Conservation (phyloP, 352 stramenopile genomes). For the Phytophthora multivora region DNA sequence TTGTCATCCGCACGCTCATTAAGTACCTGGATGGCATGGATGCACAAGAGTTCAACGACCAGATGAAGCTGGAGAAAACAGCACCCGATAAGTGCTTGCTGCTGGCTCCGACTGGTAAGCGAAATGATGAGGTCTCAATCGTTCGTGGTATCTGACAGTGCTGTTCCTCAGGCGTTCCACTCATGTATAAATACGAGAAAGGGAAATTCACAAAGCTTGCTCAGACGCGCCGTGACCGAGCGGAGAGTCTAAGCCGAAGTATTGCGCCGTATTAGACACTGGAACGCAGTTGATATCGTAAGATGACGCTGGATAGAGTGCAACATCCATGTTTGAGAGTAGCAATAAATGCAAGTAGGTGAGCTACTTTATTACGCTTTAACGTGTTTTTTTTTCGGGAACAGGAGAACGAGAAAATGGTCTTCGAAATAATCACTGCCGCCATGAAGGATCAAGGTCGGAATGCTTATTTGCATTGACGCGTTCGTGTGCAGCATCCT, state of each 20-base stretch:
- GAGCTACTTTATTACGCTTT: slow-evolving; percentile 1
- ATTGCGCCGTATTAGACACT: slow-evolving; percentile 66
- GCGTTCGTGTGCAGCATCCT: slow-evolving; percentile 15
- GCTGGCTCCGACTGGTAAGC: slow-evolving; percentile 70
- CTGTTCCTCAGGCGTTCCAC: slow-evolving; percentile 56
- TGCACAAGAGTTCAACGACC: slow-evolving; percentile 71
- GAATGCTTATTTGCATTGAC: slow-evolving; percentile 36
- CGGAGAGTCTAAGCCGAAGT: slow-evolving; percentile 75
- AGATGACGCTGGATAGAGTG: slow-evolving; percentile 16
- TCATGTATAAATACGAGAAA: slow-evolving; percentile 86
- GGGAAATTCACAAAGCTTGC: slow-evolving; percentile 74
- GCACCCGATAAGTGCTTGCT: slow-evolving; percentile 75
- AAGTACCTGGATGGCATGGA: slow-evolving; percentile 85
- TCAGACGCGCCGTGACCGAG: slow-evolving; percentile 71
- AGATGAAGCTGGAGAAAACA: slow-evolving; percentile 87
- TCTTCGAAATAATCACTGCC: slow-evolving; percentile 19
- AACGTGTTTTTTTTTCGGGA: slow-evolving; percentile 5
- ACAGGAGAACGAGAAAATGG: slow-evolving; percentile 2
- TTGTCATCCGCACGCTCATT: slow-evolving; percentile 87
- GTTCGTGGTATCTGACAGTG: slow-evolving; percentile 6
- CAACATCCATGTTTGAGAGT: slow-evolving; percentile 6
- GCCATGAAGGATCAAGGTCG: slow-evolving; percentile 23
- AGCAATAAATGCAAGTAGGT: not conserved
- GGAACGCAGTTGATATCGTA: slow-evolving; percentile 1
- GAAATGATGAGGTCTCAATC: not conserved